These are phyloP conservation scores for Cunninghamia lanceolata DNA, from an alignment of 75 land plant genomes.

Conservation along the genomic window DNA sequence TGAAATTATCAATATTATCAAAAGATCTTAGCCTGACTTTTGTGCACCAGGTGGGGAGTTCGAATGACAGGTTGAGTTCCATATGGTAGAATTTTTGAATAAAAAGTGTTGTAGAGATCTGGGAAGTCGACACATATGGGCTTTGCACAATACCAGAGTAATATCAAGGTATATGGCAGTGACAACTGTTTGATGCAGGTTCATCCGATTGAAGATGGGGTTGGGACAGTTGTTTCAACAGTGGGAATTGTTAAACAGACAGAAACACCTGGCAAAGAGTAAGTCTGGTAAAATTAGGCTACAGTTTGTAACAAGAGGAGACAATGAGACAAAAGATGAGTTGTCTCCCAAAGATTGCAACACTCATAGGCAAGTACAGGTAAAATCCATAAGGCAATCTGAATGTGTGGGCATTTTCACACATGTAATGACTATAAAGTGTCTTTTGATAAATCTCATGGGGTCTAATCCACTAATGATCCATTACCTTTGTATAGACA, in stretches of 20 bases:
- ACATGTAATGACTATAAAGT: slow-evolving; percentile 73
- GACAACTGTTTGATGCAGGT: slow-evolving; percentile 29
- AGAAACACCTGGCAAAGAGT: slow-evolving; percentile 30
- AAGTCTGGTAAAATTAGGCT: slow-evolving; percentile 72
- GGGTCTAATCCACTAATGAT: slow-evolving; percentile 64
- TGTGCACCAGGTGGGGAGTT: slow-evolving; percentile 81
- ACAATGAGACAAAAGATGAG: slow-evolving; percentile 53
- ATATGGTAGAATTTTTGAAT: slow-evolving; percentile 76
- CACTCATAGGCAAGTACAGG: slow-evolving; percentile 17
- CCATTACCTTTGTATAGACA: slow-evolving; percentile 40
- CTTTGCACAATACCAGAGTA: slow-evolving; percentile 28
- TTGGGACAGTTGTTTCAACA: slow-evolving; percentile 31
- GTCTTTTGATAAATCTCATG: slow-evolving; percentile 61
- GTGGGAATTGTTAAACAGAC: slow-evolving; percentile 50
- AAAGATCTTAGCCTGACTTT: slow-evolving; percentile 72
- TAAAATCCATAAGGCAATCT: slow-evolving; percentile 10
- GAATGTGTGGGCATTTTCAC: slow-evolving; percentile 59
- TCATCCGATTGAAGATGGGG: slow-evolving; percentile 43
- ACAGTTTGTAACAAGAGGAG: slow-evolving; percentile 55
- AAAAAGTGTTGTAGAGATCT: slow-evolving; percentile 42
- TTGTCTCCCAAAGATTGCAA: slow-evolving; percentile 30
- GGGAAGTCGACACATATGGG: slow-evolving; percentile 25
- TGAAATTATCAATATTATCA: slow-evolving; percentile 51
- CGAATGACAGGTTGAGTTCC: slow-evolving; percentile 73
- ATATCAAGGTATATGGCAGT: slow-evolving; percentile 32